Percentiles rank a stretch among this genome's conserved stretches.
Evolutionary conservation across 2,329 filamentous ascomycete genomes (phyloP).

Genomic region (Chaetomium sp.): DNA sequence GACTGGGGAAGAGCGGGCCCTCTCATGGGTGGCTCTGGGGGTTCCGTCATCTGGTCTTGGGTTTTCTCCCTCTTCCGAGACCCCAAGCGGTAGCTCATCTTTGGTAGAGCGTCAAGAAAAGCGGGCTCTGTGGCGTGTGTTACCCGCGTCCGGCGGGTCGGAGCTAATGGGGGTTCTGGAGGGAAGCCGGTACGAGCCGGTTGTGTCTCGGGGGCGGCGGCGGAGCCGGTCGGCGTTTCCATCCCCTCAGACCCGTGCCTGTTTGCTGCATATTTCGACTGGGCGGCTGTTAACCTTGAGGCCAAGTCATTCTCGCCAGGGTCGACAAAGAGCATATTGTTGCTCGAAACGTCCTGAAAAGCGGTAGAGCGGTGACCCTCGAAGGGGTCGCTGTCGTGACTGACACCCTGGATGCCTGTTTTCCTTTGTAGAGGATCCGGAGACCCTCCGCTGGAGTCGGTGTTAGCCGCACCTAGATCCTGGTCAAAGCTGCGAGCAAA

Average conservation of each 20-base stretch:
- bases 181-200: conserved; percentile 39
- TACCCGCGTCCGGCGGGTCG: conserved; percentile 56
- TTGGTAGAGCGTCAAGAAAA: conserved; percentile 61
- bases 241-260: conserved; percentile 55
- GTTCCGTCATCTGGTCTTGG: conserved; percentile 49
- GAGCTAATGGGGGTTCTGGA: conserved; percentile 55
- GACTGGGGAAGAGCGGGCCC: conserved; percentile 45
- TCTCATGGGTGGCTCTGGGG: conserved; percentile 44
- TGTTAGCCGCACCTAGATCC: conserved; percentile 39
- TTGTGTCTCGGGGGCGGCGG: conserved; percentile 44
- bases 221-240: conserved; percentile 64
- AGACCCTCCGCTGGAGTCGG: conserved; percentile 45
- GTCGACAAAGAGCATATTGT: conserved; percentile 48
- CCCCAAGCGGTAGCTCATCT: conserved; percentile 61
- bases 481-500: conserved; percentile 53
- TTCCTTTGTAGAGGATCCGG: conserved; percentile 49
- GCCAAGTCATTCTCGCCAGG: conserved; percentile 57
- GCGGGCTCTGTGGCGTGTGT: conserved; percentile 55
- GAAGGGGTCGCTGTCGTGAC: conserved; percentile 54
- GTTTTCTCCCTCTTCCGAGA: conserved; percentile 46
- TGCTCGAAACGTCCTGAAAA: conserved; percentile 45
- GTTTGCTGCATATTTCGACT: conserved; percentile 48
- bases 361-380: conserved; percentile 48
- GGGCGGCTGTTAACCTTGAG: conserved; percentile 57
- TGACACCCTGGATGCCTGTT: conserved; percentile 43